Evolutionary conservation across 2,329 filamentous ascomycete species (phyloP).

Genomic region (Aspergillus piperis): DNA sequence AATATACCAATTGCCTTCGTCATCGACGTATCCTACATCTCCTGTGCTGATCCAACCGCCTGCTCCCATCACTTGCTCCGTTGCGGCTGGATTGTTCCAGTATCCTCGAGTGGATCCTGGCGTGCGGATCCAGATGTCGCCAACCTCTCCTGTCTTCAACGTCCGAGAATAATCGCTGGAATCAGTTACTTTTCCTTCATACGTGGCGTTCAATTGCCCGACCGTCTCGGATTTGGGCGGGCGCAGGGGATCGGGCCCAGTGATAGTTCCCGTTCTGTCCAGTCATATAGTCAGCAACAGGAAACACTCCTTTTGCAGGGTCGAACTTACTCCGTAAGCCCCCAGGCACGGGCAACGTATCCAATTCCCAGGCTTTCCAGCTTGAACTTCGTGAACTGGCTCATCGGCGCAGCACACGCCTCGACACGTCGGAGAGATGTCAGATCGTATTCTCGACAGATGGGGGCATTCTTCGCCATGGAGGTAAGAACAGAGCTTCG

Average conservation of each 20-base stretch:
- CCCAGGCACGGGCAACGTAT: neutral
- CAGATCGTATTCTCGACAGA: neutral
- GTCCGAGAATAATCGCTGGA: neutral
- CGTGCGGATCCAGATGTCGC: constrained; percentile 1
- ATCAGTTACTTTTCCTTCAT: neutral
- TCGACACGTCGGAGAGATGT: neutral
- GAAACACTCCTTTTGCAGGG: neutral
- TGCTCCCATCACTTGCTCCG: neutral
- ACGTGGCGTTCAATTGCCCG: neutral
- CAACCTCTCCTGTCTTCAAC: neutral
- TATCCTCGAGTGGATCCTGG: neutral
- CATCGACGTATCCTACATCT: neutral
- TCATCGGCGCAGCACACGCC: neutral
- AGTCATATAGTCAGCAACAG: neutral
- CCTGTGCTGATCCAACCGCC: neutral
- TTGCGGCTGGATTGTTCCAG: neutral
- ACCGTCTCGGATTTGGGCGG: neutral
- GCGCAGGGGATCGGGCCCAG: neutral
- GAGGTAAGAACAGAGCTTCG: neutral
- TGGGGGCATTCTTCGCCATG: neutral
- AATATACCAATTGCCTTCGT: neutral
- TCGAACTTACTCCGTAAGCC: neutral
- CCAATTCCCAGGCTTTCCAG: neutral
- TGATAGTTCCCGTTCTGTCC: neutral
- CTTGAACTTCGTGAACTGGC: neutral